Percentiles rank a stretch among this genome's conserved stretches.
Evolutionary conservation across 2,329 filamentous ascomycete species (phyloP).

Genomic region (Pseudonectria foliicola): DNA sequence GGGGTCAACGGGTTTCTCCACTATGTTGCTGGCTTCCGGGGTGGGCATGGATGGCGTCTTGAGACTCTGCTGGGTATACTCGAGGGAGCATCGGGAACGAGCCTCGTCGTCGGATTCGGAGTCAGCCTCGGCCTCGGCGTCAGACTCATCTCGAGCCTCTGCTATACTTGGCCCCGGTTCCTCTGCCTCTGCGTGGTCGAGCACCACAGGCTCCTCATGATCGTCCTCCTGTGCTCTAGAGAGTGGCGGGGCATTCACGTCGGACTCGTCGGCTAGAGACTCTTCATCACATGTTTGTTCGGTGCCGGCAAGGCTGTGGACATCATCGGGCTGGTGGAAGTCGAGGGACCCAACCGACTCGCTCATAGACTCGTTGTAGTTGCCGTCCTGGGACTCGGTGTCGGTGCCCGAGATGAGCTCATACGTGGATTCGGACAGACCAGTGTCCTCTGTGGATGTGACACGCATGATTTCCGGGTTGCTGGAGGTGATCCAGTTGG

Average conservation of each 20-base stretch:
- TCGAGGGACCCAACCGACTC: slow-evolving; percentile 46
- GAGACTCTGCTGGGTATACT: slow-evolving; percentile 43
- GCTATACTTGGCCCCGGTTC: slow-evolving; percentile 7
- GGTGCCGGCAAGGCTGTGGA: slow-evolving; percentile 44
- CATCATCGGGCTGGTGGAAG: slow-evolving; percentile 41
- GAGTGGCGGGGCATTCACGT: slow-evolving; percentile 8
- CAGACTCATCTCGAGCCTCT: neutral
- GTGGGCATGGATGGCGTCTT: slow-evolving; percentile 35
- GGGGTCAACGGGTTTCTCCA: slow-evolving; percentile 12
- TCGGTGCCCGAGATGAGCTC: slow-evolving; percentile 49
- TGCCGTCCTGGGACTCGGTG: slow-evolving; percentile 45
- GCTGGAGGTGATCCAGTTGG: slow-evolving; percentile 53
- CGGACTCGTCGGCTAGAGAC: slow-evolving; percentile 28
- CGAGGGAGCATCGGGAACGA: slow-evolving; percentile 34
- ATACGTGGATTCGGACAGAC: slow-evolving; percentile 48
- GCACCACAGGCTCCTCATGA: slow-evolving; percentile 2
- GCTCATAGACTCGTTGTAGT: slow-evolving; percentile 38
- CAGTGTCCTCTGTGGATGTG: slow-evolving; percentile 41
- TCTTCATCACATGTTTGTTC: slow-evolving; percentile 41
- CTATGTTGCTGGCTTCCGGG: slow-evolving; percentile 26
- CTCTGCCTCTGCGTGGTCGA: slow-evolving; percentile 7
- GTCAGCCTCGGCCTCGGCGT: slow-evolving; percentile 20
- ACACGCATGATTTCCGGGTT: slow-evolving; percentile 50
- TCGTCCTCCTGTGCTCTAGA: slow-evolving; percentile 7
- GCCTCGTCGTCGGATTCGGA: slow-evolving; percentile 36